Conservation (phyloP, 2,329 filamentous ascomycete species). For the Pyrenochaeta sp. region DNA sequence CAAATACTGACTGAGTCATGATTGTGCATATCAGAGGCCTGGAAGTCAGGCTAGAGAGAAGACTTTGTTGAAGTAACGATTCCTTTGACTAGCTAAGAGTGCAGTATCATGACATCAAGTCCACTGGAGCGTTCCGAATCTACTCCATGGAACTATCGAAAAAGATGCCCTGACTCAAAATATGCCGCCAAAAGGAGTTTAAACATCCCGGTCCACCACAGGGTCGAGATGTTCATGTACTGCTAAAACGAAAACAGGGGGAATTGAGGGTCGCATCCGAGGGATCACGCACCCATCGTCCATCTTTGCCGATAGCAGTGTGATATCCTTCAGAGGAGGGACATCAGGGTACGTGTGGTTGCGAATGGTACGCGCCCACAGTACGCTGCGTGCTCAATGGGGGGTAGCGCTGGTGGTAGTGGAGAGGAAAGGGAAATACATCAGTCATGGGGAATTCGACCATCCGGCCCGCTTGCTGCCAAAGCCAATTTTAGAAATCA, state of each 20-base stretch:
- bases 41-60: background rate
- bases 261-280: constrained; percentile 46
- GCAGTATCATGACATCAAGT: constrained; percentile 35
- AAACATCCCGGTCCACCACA: constrained; percentile 33
- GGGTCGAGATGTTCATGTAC: constrained; percentile 33
- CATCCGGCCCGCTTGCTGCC: constrained; percentile 51
- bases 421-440: constrained; percentile 48
- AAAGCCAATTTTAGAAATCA: constrained; percentile 53
- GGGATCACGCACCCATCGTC: constrained; percentile 37
- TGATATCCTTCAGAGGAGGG: constrained; percentile 31
- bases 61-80: constrained; percentile 31
- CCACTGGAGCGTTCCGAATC: constrained; percentile 26
- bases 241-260: constrained; percentile 44
- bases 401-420: constrained; percentile 35
- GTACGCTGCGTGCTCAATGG: constrained; percentile 32
- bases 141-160: constrained; percentile 22
- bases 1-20: background rate
- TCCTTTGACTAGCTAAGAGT: constrained; percentile 43
- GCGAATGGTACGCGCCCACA: constrained; percentile 27
- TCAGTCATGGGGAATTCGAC: constrained; percentile 51
- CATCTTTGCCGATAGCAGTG: constrained; percentile 29
- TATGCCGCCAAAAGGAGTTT: constrained; percentile 30
- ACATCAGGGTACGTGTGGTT: constrained; percentile 27
- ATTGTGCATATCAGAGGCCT: background rate
- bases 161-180: constrained; percentile 29